Conservation (phyloP, 148 eudicot genomes). For the Camellia sinensis region DNA sequence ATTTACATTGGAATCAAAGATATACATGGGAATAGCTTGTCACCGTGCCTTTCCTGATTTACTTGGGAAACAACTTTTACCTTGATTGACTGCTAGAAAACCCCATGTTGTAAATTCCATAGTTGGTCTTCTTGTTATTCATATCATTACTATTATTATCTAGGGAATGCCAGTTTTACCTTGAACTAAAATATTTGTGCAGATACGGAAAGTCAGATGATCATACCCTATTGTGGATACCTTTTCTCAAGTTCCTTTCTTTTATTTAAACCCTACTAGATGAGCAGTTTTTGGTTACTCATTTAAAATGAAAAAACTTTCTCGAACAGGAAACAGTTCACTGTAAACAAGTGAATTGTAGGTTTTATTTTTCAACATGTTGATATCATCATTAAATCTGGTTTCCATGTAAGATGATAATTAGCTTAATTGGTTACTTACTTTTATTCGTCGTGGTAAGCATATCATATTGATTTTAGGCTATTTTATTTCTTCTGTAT, state of each 20-base stretch:
- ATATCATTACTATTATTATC: too few species aligned
- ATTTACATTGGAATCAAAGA: background rate
- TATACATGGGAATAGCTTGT: background rate
- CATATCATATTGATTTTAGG: background rate
- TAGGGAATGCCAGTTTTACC: too few species aligned
- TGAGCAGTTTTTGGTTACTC: background rate
- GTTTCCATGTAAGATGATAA: background rate
- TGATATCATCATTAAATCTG: background rate
- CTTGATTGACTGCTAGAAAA: constrained; percentile 3
- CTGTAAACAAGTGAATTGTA: background rate
- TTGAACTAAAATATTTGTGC: background rate
- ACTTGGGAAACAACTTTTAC: background rate
- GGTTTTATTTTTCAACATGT: background rate
- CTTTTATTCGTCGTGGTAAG: background rate
- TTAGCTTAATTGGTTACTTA: background rate
- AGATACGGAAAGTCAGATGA: background rate
- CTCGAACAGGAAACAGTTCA: background rate
- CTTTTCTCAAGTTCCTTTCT: background rate
- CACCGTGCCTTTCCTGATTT: background rate
- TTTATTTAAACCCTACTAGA: background rate
- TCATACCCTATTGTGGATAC: background rate
- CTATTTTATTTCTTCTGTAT: background rate
- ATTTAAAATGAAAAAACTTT: background rate
- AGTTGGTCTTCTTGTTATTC: too few species aligned
- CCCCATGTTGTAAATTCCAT: background rate